These are phyloP conservation scores for Rossbeevera mucosa DNA, from an alignment of 768 basidiomycete genomes.

Conservation along the genomic window DNA sequence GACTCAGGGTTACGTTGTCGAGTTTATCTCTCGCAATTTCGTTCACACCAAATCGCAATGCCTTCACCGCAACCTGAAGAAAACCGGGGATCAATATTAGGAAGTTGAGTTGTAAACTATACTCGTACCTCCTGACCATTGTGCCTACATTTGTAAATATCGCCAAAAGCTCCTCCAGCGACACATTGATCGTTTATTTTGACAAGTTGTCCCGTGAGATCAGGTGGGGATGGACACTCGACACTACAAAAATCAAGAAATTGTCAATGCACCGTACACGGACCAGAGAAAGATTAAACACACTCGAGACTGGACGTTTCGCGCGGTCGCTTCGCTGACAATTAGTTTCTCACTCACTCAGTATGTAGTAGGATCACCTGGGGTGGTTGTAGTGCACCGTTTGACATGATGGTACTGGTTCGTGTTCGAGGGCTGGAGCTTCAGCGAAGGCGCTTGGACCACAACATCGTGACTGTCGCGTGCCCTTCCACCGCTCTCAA, in stretches of 20 bases:
- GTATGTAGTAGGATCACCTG: not conserved
- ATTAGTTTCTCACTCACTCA: not conserved
- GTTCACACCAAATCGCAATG: not conserved
- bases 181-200: not conserved
- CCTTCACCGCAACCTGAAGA: not conserved
- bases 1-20: not conserved
- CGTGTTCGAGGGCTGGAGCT: not conserved
- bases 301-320: not conserved
- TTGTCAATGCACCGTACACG: not conserved
- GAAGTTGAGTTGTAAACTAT: not conserved
- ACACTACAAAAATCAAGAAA: conserved; percentile 13
- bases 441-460: not conserved
- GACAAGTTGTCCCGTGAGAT: not conserved
- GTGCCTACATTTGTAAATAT: not conserved
- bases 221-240: not conserved
- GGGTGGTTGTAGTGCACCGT: not conserved
- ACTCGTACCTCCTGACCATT: not conserved
- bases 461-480: not conserved
- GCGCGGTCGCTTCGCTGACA: not conserved
- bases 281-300: not conserved
- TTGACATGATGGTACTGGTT: not conserved
- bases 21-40: not conserved
- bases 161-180: not conserved
- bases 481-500: not conserved
- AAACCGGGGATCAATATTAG: not conserved